Conservation (phyloP, 2,329 filamentous ascomycete genomes). For the Dothistroma septosporum region DNA sequence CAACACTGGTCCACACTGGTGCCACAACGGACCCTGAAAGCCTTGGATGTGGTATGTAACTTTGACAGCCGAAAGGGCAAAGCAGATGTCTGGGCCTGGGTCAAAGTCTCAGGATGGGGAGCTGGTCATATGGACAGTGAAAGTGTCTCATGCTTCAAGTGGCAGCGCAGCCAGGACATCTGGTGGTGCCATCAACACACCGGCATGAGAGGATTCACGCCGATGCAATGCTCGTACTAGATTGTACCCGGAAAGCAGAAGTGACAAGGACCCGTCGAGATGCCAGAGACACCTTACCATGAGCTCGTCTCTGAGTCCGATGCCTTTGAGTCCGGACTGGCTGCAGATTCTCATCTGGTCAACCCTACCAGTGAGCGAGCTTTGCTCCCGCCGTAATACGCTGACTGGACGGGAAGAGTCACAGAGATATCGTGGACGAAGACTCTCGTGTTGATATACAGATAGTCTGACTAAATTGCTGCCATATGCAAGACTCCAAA, state of each 20-base stretch:
- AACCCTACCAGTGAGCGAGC: too few relatives aligned
- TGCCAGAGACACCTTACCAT: too few relatives aligned
- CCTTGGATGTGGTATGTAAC: background rate
- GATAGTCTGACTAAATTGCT: too few relatives aligned
- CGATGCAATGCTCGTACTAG: constrained; percentile 1
- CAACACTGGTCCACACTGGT: background rate
- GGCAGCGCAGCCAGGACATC: constrained; percentile 1
- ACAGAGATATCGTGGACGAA: too few relatives aligned
- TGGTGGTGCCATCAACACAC: constrained; percentile 9
- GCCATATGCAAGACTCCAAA: background rate
- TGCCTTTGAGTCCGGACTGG: too few relatives aligned
- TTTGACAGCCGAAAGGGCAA: background rate
- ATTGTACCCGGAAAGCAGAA: too few relatives aligned
- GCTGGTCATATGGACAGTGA: background rate
- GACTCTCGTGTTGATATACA: too few relatives aligned
- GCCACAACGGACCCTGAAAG: background rate
- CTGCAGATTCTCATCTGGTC: too few relatives aligned
- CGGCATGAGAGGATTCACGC: background rate
- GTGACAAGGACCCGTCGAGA: too few relatives aligned
- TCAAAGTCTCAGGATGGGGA: constrained; percentile 5
- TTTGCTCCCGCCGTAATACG: too few relatives aligned
- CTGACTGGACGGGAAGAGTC: too few relatives aligned
- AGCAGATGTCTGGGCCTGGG: constrained; percentile 7
- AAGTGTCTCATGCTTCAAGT: constrained; percentile 5
- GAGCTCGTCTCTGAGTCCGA: too few relatives aligned